phyloP scores from a whole-genome alignment of 192 early-diverging fungal genomes.

The Powellomyces hirtus region DNA sequence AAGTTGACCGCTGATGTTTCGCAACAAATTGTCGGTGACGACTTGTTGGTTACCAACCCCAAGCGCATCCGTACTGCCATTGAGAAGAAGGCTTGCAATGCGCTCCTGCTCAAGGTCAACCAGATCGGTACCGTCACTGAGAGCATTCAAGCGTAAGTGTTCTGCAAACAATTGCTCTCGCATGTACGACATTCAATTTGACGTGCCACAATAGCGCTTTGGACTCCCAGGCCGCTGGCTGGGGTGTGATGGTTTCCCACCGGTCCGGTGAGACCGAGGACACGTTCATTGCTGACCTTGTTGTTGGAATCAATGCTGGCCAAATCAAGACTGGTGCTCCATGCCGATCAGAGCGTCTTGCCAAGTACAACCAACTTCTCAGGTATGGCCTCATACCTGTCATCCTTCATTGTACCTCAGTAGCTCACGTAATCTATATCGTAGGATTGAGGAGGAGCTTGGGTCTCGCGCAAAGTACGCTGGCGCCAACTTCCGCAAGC shows the following conservation, averaged over 20 bases:
- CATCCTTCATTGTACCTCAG: neutral
- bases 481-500: conserved; percentile 76
- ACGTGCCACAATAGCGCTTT: conserved; percentile 35
- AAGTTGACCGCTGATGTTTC: conserved; percentile 60
- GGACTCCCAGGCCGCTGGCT: conserved; percentile 79
- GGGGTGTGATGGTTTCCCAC: conserved; percentile 99
- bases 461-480: conserved; percentile 91
- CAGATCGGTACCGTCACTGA: conserved; percentile 98
- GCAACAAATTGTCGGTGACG: conserved; percentile 96
- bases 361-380: conserved; percentile 99
- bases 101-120: conserved; percentile 96
- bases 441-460: conserved; percentile 93
- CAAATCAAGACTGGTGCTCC: conserved; percentile 99
- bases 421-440: neutral
- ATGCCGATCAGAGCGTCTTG: conserved; percentile 93
- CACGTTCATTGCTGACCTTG: conserved; percentile 93
- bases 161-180: neutral
- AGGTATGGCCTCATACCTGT: conserved; percentile 30
- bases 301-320: conserved; percentile 83
- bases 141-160: conserved; percentile 70
- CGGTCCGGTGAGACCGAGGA: conserved; percentile 99
- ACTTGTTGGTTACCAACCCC: conserved; percentile 98
- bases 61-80: conserved; percentile 81
- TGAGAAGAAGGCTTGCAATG: conserved; percentile 92
- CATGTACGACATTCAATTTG: neutral